phyloP scores from a whole-genome alignment of 225 moss, liverwort and hornwort species.

The Sphagnum contortum region DNA sequence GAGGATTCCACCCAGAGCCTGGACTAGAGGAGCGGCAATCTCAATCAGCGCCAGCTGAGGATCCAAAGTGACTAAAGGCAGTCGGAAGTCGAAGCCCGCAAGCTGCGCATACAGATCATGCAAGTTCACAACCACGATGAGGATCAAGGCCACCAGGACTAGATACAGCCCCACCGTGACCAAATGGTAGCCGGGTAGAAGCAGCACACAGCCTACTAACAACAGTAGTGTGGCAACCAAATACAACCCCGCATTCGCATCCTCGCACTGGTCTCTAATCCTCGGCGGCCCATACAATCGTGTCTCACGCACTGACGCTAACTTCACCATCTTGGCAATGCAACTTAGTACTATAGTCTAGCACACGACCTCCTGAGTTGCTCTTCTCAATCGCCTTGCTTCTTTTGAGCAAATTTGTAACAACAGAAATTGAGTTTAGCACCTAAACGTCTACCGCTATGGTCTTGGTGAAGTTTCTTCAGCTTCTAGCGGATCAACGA shows the following conservation, averaged over 20 bases:
- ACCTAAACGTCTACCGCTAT: no score
- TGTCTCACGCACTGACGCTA: conserved; percentile 48
- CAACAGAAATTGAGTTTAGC: no score
- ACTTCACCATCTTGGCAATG: conserved; percentile 56
- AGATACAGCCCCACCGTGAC: conserved; percentile 27
- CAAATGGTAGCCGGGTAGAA: conserved; percentile 37
- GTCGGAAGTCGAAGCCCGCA: conserved; percentile 53
- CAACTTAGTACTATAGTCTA: no score
- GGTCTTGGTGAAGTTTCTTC: no score
- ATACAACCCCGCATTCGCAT: conserved; percentile 41
- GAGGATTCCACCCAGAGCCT: conserved; percentile 49
- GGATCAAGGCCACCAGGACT: conserved; percentile 25
- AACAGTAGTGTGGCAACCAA: conserved; percentile 40
- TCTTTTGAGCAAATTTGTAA: no score
- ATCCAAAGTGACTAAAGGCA: conserved; percentile 31
- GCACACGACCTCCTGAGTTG: no score
- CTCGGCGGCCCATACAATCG: conserved; percentile 44
- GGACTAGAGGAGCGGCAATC: conserved; percentile 43
- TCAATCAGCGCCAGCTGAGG: conserved; percentile 53
- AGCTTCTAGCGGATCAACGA: no score
- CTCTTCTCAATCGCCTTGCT: no score
- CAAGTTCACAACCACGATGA: conserved; percentile 45
- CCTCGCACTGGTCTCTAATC: conserved; percentile 43
- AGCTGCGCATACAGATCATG: conserved; percentile 68
- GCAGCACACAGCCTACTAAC: conserved; percentile 35